Conservation (phyloP, 148 eudicot genomes). For the Camellia granthamiana region DNA sequence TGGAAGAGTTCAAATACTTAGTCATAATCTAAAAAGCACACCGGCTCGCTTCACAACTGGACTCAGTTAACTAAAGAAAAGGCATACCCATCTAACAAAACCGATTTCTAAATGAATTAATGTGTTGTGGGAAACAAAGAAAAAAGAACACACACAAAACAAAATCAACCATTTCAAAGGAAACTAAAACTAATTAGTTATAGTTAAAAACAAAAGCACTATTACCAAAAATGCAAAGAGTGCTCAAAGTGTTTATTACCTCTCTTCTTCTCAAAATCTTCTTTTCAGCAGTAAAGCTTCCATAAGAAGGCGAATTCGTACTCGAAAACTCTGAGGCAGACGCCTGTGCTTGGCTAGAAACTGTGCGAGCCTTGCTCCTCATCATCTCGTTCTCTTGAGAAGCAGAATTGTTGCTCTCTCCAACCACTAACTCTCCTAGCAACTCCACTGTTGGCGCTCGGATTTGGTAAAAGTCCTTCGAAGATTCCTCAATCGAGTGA, state of each 20-base stretch:
- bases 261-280: constrained; percentile 40
- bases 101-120: too few species aligned
- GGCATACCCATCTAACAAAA: too few species aligned
- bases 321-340: constrained; percentile 16
- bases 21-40: too few species aligned
- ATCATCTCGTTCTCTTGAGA: background rate
- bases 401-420: constrained; percentile 16
- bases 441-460: constrained; percentile 38
- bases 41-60: too few species aligned
- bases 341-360: constrained; percentile 8
- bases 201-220: background rate
- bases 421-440: constrained; percentile 48
- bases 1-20: too few species aligned
- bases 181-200: background rate
- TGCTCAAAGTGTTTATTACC: background rate
- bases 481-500: constrained; percentile 10
- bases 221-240: too few species aligned
- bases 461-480: constrained; percentile 13
- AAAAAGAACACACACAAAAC: too few species aligned
- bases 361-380: constrained; percentile 9
- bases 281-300: constrained; percentile 32
- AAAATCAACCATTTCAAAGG: too few species aligned
- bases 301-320: constrained; percentile 29
- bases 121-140: too few species aligned
- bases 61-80: too few species aligned